Evolutionary conservation across 1,284 basidiomycete species (phyloP), one percentile per base, ranked within the genome.

Genomic region (Pterulicium gracile): DNA sequence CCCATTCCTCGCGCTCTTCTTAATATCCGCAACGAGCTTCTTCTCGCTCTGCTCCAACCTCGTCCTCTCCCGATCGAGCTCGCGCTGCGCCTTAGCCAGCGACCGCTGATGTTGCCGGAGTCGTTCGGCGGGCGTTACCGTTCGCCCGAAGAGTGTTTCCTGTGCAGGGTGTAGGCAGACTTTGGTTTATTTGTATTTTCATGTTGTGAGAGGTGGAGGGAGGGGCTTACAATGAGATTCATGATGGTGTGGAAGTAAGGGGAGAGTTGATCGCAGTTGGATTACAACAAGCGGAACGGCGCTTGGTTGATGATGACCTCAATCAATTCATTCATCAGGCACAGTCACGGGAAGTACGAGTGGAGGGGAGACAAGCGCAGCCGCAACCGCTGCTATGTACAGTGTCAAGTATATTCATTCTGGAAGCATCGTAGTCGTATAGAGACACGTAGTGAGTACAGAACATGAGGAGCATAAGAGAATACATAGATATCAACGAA

Each of bases 41-140:
- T 92, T 94, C 70, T 94, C 91, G 61, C 93, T 90, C 59, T 85
- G 82, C 64, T 98, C 96, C 47, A 98, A 82, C 66, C 96, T 98
- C 34, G 76, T 74, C 48, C 92, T 82, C 67, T 98, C 95, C 48
- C 96, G 79, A 63, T 98, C 95, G 42, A 98, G 82, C 64, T 98
- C 95, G 43, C 95, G 82, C 65, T 97, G 93, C 10, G 96, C 95
- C 62, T 98, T 97, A 44, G 92, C 88, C 45, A 98, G 79, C 2
- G 92, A 81, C 35, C 95, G 84, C 62, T 98, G 95, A 64, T 98
- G 93, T 64, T 97, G 90, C 47, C 95, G 83, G 52, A 98, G 74
- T 49, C 94, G 82, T 67, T 99, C 95, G 21, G 95, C 94, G 14
- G 95, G 96, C 22, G 95, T 96, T 47, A 96, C 80, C 2, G 88